phyloP scores from a whole-genome alignment of 805 yeast species.

The Pichia exigua region DNA sequence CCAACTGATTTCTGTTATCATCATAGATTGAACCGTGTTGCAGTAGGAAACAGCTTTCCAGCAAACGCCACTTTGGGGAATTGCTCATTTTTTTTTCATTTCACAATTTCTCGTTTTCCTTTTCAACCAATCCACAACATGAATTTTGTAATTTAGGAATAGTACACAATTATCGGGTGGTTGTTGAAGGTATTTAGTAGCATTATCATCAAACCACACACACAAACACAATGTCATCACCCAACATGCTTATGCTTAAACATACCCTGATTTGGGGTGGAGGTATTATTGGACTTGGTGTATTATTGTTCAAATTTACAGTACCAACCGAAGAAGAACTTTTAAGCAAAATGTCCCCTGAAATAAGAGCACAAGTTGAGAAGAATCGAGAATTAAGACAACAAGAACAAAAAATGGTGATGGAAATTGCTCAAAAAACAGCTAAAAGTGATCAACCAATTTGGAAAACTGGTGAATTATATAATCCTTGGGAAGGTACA shows the following conservation, averaged over 20 bases:
- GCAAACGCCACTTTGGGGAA: too few relatives aligned
- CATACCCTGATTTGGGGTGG: constrained; percentile 40
- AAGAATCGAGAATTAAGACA: constrained; percentile 52
- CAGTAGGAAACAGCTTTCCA: too few relatives aligned
- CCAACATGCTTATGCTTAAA: constrained; percentile 19
- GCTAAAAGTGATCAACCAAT: constrained; percentile 67
- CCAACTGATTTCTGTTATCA: too few relatives aligned
- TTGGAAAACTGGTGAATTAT: constrained; percentile 71
- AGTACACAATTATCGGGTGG: too few relatives aligned
- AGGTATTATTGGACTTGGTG: constrained; percentile 68
- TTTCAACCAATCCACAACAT: not conserved
- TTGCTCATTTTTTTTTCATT: not conserved
- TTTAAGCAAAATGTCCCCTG: constrained; percentile 71
- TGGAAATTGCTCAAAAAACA: constrained; percentile 57
- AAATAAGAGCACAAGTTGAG: constrained; percentile 68
- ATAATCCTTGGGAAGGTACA: constrained; percentile 55
- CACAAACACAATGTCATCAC: constrained; percentile 7
- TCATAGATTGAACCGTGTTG: too few relatives aligned
- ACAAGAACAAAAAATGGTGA: constrained; percentile 61
- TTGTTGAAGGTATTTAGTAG: too few relatives aligned
- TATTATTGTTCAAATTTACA: constrained; percentile 58
- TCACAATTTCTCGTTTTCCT: not conserved
- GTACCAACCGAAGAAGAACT: constrained; percentile 83
- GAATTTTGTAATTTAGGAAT: not conserved
- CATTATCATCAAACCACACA: too few relatives aligned